These are phyloP conservation scores for Mortierella polycephala DNA, from an alignment of 371 early-diverging fungal species.

Conservation along the genomic window DNA sequence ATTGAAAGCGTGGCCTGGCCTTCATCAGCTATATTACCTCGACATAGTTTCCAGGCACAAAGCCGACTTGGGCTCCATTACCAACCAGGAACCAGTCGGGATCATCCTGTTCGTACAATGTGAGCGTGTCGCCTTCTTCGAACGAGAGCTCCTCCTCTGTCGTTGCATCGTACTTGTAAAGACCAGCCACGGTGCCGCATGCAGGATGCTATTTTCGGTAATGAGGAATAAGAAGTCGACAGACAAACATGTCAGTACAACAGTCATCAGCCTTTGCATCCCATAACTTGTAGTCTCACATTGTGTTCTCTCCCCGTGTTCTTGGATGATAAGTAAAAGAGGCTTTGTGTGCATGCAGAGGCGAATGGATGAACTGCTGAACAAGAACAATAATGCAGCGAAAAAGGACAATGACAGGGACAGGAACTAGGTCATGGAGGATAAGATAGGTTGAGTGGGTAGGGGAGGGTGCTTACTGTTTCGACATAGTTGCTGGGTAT, in stretches of 20 bases:
- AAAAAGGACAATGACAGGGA: too few species aligned
- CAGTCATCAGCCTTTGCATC: too few species aligned
- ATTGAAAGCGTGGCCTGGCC: too few species aligned
- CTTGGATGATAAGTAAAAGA: neutral
- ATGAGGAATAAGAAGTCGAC: neutral
- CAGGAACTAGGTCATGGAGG: neutral
- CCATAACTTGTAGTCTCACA: neutral
- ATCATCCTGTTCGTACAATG: constrained; percentile 79
- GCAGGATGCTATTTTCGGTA: constrained; percentile 39
- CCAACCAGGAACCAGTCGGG: constrained; percentile 84
- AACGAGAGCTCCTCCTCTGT: constrained; percentile 85
- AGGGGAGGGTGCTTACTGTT: constrained; percentile 60
- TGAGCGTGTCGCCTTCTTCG: constrained; percentile 77
- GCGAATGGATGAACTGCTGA: neutral
- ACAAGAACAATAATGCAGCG: neutral
- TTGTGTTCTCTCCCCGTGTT: neutral
- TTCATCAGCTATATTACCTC: constrained; percentile 60
- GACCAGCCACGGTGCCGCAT: constrained; percentile 70
- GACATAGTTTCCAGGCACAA: constrained; percentile 83
- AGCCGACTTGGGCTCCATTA: constrained; percentile 67
- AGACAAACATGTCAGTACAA: neutral
- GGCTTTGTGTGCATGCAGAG: neutral
- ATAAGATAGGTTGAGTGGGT: neutral
- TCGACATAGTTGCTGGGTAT: constrained; percentile 84
- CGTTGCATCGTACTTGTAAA: constrained; percentile 83